These are phyloP conservation scores for Ruellia speciosa DNA, from an alignment of 305 asterid species.

Conservation along the genomic window DNA sequence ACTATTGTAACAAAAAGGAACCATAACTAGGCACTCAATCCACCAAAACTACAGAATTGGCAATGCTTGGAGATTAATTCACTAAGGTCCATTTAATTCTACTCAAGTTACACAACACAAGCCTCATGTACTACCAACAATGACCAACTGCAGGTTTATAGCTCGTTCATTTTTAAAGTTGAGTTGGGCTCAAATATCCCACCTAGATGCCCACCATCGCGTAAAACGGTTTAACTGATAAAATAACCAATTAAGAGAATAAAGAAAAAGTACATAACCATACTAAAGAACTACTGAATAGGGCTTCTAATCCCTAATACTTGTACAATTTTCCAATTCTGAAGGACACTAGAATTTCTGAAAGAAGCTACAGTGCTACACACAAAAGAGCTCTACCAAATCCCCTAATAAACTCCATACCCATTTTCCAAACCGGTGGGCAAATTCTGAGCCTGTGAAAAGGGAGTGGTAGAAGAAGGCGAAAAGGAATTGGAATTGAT, in stretches of 20 bases:
- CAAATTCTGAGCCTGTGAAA: constrained; percentile 70
- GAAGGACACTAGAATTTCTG: too few relatives aligned
- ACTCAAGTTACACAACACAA: neutral
- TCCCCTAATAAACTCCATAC: constrained; percentile 18
- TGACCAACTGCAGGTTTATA: neutral
- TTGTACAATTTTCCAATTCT: too few relatives aligned
- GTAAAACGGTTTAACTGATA: too few relatives aligned
- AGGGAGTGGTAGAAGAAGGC: constrained; percentile 57
- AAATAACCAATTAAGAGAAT: too few relatives aligned
- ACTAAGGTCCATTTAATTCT: neutral
- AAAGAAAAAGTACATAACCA: too few relatives aligned
- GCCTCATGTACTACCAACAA: neutral
- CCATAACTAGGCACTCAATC: neutral
- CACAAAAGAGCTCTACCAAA: too few relatives aligned
- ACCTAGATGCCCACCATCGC: too few relatives aligned
- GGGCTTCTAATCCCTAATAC: too few relatives aligned
- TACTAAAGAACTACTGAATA: too few relatives aligned
- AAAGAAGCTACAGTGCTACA: too few relatives aligned
- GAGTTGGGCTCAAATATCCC: too few relatives aligned
- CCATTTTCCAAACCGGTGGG: constrained; percentile 74
- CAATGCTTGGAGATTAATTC: neutral
- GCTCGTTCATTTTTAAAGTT: too few relatives aligned
- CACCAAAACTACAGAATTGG: constrained; percentile 2
- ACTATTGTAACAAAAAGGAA: neutral
- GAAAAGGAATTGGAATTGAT: constrained; percentile 36